A percentile compares a stretch with the other conserved stretches of the same genome.
Conservation (phyloP, 257 asterid genomes). For the Jaltomata sinuosa region DNA sequence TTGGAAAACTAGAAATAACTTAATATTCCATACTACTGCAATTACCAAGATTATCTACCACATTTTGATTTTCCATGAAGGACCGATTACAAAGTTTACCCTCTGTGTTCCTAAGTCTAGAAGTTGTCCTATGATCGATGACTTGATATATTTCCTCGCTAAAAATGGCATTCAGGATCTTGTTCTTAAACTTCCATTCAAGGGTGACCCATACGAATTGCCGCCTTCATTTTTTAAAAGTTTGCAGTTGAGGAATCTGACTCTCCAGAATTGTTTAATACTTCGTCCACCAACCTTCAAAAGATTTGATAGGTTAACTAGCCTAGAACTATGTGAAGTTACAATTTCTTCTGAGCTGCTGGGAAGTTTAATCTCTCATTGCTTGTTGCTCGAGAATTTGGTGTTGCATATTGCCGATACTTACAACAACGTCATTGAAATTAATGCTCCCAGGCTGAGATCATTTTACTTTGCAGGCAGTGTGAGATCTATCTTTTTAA, state of each 20-base stretch:
- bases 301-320: not conserved
- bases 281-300: not conserved
- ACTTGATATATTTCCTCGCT: not conserved
- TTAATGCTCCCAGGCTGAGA: conserved; percentile 1
- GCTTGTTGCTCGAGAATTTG: not conserved
- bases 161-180: not conserved
- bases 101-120: not conserved
- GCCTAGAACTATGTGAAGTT: not conserved
- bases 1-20: not conserved
- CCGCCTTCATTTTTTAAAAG: not conserved
- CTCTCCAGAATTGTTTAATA: not conserved
- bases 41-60: not conserved
- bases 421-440: not conserved
- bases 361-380: not conserved
- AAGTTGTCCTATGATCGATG: not conserved
- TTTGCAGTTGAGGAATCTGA: not conserved
- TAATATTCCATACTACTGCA: not conserved
- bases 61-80: not conserved
- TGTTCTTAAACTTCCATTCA: not conserved
- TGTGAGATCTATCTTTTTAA: not conserved
- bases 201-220: not conserved
- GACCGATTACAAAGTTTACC: not conserved
- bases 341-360: not conserved
- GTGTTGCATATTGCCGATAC: not conserved
- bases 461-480: not conserved